Evolutionary conservation across 805 yeast genomes (phyloP).

Genomic region (Metschnikowia dekortorum): DNA sequence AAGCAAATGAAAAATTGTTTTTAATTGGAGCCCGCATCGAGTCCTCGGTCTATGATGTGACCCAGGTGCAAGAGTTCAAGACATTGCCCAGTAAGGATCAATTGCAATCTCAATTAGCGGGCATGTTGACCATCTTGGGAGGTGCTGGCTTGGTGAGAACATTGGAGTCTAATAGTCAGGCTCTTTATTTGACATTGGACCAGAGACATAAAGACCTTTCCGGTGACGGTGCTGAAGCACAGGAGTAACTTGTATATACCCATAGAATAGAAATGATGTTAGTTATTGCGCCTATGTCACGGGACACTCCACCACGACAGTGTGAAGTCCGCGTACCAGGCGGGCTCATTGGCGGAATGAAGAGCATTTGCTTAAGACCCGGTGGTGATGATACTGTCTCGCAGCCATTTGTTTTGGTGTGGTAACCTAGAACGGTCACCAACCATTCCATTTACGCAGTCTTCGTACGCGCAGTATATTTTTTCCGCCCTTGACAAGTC

Average conservation of each 20-base stretch:
- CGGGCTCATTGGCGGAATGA: too few relatives aligned
- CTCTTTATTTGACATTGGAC: conserved; percentile 71
- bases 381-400: not conserved
- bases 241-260: conserved; percentile 8
- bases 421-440: too few relatives aligned
- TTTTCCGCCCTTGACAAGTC: not conserved
- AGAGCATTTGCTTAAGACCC: too few relatives aligned
- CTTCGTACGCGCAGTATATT: not conserved
- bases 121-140: conserved; percentile 74
- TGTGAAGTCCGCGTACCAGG: too few relatives aligned
- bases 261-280: conserved; percentile 1
- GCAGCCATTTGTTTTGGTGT: too few relatives aligned
- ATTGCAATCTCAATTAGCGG: conserved; percentile 77
- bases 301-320: too few relatives aligned
- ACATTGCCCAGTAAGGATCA: conserved; percentile 66
- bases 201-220: conserved; percentile 48
- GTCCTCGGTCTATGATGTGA: conserved; percentile 47
- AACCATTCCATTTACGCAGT: too few relatives aligned
- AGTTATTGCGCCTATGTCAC: too few relatives aligned
- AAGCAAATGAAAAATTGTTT: conserved; percentile 67
- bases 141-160: conserved; percentile 89
- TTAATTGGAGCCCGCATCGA: conserved; percentile 85
- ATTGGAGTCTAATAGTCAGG: conserved; percentile 62
- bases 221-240: conserved; percentile 11
- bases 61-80: conserved; percentile 59